phyloP scores from a whole-genome alignment of 1,139 yeast species.

The Magnusiomyces sp. region DNA sequence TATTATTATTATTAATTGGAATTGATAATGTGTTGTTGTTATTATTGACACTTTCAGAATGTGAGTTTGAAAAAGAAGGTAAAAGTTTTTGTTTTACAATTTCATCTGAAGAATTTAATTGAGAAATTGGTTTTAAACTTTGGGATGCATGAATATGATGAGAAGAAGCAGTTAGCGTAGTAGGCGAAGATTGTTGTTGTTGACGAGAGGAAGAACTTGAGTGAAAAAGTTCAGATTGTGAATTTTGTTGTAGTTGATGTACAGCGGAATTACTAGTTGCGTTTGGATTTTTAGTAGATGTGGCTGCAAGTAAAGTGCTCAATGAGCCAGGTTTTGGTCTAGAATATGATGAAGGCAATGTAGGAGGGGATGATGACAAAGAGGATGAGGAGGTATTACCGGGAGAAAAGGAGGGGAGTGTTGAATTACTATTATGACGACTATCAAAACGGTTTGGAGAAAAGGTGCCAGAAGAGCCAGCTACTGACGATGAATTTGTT shows the following conservation, averaged over 20 bases:
- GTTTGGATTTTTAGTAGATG: not conserved
- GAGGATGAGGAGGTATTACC: not conserved
- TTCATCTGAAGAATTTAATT: too few species aligned
- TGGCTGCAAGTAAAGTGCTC: not conserved
- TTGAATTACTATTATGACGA: not conserved
- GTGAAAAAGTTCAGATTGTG: not conserved
- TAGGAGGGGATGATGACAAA: not conserved
- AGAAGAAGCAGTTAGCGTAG: not conserved
- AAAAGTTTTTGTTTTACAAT: too few species aligned
- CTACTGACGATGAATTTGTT: not conserved
- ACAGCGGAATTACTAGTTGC: not conserved
- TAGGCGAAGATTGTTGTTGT: conserved; percentile 1
- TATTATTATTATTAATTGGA: too few species aligned
- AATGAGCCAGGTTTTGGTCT: not conserved
- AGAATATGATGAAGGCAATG: too few species aligned
- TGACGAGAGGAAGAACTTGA: not conserved
- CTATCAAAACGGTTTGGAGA: not conserved
- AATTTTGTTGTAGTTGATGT: not conserved
- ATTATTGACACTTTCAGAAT: too few species aligned
- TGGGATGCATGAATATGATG: not conserved
- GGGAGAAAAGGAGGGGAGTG: not conserved
- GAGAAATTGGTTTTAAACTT: too few species aligned
- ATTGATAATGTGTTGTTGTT: too few species aligned
- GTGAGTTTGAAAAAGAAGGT: too few species aligned
- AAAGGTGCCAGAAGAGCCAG: not conserved